phyloP scores from a whole-genome alignment of 768 basidiomycete species.

The Boletus rubescentipes region DNA sequence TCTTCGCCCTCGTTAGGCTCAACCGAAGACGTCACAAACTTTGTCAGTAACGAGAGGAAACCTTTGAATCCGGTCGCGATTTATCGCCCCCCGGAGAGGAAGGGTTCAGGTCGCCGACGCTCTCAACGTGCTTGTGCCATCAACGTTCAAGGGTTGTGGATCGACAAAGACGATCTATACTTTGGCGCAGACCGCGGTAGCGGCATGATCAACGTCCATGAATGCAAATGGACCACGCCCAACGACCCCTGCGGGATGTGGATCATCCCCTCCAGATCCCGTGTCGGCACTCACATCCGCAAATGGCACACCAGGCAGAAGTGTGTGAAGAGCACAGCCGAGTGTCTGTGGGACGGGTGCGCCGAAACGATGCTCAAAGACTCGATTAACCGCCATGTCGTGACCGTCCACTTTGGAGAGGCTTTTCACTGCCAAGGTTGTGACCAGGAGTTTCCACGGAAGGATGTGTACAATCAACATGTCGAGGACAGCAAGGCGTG shows the following conservation, averaged over 20 bases:
- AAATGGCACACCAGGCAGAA: background rate
- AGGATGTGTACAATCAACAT: conserved; percentile 6
- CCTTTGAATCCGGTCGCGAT: too few relatives aligned
- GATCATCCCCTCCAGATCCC: conserved; percentile 1
- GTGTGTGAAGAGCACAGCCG: background rate
- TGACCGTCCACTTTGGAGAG: conserved; percentile 3
- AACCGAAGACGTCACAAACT: background rate
- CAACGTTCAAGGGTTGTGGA: too few relatives aligned
- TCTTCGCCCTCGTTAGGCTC: background rate
- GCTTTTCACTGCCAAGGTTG: conserved; percentile 2
- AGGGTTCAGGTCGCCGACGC: too few relatives aligned
- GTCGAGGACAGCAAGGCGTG: background rate
- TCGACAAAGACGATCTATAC: too few relatives aligned
- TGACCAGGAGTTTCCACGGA: background rate
- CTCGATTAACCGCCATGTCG: conserved; percentile 6
- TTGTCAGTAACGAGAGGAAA: too few relatives aligned
- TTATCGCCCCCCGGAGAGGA: too few relatives aligned
- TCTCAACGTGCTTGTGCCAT: too few relatives aligned
- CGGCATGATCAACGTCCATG: background rate
- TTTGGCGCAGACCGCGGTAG: background rate
- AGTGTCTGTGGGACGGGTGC: conserved; percentile 6
- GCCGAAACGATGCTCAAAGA: background rate
- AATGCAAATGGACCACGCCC: conserved; percentile 5
- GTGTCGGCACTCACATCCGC: conserved; percentile 1
- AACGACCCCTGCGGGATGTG: conserved; percentile 3